Percentiles rank a stretch among this genome's conserved stretches.
Conservation (phyloP, 495 filamentous ascomycete species). For the Hapsidospora chrysogenum region DNA sequence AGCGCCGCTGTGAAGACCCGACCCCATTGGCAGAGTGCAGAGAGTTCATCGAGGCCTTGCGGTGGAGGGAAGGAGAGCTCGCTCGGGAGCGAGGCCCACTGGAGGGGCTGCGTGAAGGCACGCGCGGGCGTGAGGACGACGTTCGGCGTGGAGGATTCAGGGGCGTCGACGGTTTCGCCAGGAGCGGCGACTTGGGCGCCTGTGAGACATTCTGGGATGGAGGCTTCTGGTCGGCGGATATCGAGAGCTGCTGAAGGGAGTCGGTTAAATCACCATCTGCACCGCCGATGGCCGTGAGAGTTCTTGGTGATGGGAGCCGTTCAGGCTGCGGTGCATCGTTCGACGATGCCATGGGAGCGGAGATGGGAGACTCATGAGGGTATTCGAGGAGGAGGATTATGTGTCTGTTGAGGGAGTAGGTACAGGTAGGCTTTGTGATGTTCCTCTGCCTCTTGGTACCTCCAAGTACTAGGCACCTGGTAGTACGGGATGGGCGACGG, state of each 20-base stretch:
- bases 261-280: not conserved
- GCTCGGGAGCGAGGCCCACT: slow-evolving; percentile 32
- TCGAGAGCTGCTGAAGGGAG: not conserved
- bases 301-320: too few relatives aligned
- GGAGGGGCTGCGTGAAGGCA: slow-evolving; percentile 28
- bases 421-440: too few relatives aligned
- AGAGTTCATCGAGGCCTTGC: slow-evolving; percentile 39
- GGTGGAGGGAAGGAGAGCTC: slow-evolving; percentile 27
- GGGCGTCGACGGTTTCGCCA: slow-evolving; percentile 9
- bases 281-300: too few relatives aligned
- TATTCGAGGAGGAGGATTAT: too few relatives aligned
- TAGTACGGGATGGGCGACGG: too few relatives aligned
- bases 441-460: too few relatives aligned
- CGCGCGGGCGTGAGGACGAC: slow-evolving; percentile 17
- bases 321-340: too few relatives aligned
- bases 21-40: slow-evolving; percentile 26
- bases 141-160: slow-evolving; percentile 10
- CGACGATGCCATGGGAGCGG: too few relatives aligned
- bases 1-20: slow-evolving; percentile 23
- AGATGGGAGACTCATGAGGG: too few relatives aligned
- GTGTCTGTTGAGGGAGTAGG: too few relatives aligned
- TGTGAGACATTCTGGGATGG: not conserved
- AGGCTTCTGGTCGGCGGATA: not conserved
- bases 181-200: slow-evolving; percentile 6
- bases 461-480: too few relatives aligned